Base-by-base conservation (phyloP, 108 stramenopile species). In the Skeletonema menzelii region DNA sequence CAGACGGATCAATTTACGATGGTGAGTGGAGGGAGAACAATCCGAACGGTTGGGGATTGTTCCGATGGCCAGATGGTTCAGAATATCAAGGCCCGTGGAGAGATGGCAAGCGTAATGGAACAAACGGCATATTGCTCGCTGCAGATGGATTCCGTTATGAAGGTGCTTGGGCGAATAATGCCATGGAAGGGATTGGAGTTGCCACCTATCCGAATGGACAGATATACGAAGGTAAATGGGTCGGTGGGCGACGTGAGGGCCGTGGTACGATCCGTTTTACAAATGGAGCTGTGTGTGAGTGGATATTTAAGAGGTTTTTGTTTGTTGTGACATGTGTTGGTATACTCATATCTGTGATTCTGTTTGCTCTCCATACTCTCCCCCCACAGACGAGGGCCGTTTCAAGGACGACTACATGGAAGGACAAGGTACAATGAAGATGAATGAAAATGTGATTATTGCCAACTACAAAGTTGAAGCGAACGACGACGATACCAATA, bases 381-480 rank as follows among this genome's bases (percentile, higher is more conserved):
- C 22, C 22, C 49, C 19, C 3, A 27, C 59, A 79, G 79, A 97
- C 79, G 92, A 95, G 70, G 96, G 96, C 20, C 81, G 96, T 49
- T 97, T 97, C 75, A 87, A 88, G 31, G 92, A 97, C 63, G 96
- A 97, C 69, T 82, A 78, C 27, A 88, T 97, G 71, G 94, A 95
- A 81, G 96, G 96, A 13, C 92, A 94, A 73, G 96, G 96, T 15
- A 95, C 96, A 12, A 84, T 97, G 84, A 91, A 90, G 72, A 89
- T 97, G 84, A 76, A 78, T 24, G 73, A 75, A 8, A 77, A 84
- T 59, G 87, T 86, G 10, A 79, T 86, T 26, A 88, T 92, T 58
- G 49, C 71, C 6, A 20, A 34, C 6, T 57, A 69, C 24, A 81
- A 76, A 12, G 75, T 42, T 5, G 60, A 61, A 2, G 57, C 57